Percentiles rank a stretch among this genome's conserved stretches.
Conservation (phyloP, 2,329 filamentous ascomycete species). For the Thermomyces lanuginosus region DNA sequence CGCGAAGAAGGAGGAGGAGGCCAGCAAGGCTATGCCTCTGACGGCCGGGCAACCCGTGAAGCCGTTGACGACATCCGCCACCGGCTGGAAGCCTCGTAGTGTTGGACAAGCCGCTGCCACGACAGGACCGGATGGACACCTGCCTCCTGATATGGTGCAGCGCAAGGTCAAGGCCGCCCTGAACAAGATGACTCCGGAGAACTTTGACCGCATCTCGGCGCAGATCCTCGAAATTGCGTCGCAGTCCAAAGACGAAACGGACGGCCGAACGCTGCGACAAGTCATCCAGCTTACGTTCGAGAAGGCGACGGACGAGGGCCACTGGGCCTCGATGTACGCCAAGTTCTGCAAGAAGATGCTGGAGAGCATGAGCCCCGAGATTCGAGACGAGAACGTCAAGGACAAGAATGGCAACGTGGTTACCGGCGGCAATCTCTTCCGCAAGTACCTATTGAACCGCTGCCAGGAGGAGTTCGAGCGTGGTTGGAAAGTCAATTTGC, state of each 20-base stretch:
- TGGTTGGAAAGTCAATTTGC: constrained; percentile 83
- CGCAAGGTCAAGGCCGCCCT: constrained; percentile 95
- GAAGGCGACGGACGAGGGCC: constrained; percentile 94
- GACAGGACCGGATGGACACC: constrained; percentile 38
- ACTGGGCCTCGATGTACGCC: constrained; percentile 98
- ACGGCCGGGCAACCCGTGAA: constrained; percentile 70
- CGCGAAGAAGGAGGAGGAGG: constrained; percentile 47
- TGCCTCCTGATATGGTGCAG: constrained; percentile 87
- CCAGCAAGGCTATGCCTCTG: constrained; percentile 78
- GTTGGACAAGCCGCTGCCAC: constrained; percentile 31
- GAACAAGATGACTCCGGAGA: constrained; percentile 99
- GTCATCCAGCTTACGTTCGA: constrained; percentile 98
- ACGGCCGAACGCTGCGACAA: constrained; percentile 86
- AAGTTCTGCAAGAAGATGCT: constrained; percentile 98
- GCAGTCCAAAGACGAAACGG: constrained; percentile 88
- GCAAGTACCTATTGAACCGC: constrained; percentile 94
- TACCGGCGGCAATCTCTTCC: constrained; percentile 83
- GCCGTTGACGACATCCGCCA: constrained; percentile 53
- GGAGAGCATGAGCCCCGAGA: constrained; percentile 82
- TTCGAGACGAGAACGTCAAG: constrained; percentile 85
- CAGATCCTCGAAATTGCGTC: constrained; percentile 84
- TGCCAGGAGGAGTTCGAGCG: constrained; percentile 98
- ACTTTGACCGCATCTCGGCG: constrained; percentile 88
- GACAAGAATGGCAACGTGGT: constrained; percentile 83
- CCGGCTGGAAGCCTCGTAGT: constrained; percentile 80